Evolutionary conservation across 116 monocot species (phyloP).

Genomic region (Phalaenopsis hybrid): DNA sequence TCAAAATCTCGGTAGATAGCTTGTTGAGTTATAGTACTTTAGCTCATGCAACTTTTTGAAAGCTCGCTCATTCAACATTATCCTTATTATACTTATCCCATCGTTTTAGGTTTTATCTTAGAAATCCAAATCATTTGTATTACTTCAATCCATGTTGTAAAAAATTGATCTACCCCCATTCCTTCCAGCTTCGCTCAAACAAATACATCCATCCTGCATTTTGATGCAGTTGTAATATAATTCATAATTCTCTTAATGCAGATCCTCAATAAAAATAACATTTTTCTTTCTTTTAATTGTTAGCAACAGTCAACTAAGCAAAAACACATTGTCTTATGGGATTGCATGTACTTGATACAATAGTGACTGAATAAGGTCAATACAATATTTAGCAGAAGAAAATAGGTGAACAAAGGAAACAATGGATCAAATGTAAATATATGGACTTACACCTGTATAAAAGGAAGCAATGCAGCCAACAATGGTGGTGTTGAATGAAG

Average conservation of each 20-base stretch:
- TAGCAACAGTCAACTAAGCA: not conserved
- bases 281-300: not conserved
- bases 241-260: not conserved
- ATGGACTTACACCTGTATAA: conserved; percentile 48
- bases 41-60: not conserved
- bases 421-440: not conserved
- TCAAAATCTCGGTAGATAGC: not conserved
- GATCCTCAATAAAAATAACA: not conserved
- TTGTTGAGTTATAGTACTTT: not conserved
- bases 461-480: conserved; percentile 60
- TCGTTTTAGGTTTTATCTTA: not conserved
- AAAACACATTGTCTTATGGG: not conserved
- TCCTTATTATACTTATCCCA: not conserved
- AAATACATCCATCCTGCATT: not conserved
- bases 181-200: not conserved
- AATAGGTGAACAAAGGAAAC: not conserved
- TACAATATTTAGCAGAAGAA: not conserved
- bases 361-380: not conserved
- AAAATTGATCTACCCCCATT: not conserved
- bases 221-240: not conserved
- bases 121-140: not conserved
- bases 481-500: conserved; percentile 56
- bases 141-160: not conserved
- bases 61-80: not conserved
- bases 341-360: not conserved